phyloP scores from a whole-genome alignment of 2,329 filamentous ascomycete genomes.

The Davidsoniella eucalypti region DNA sequence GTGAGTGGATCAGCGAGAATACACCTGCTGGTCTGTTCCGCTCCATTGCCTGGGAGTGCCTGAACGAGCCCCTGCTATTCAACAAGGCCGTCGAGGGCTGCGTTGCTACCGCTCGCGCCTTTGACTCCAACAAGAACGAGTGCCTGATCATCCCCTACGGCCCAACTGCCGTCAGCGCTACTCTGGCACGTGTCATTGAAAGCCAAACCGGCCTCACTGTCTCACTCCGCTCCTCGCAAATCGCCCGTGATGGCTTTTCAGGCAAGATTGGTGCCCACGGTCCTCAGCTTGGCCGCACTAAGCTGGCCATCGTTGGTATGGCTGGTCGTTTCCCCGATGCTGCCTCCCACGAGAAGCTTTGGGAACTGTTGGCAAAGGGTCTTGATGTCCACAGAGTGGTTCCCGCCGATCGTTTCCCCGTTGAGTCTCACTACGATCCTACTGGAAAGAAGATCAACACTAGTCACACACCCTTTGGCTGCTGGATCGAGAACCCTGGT shows the following conservation, averaged over 20 bases:
- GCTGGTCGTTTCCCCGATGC: conserved; percentile 29
- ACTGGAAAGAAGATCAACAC: conserved; percentile 53
- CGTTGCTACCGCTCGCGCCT: conserved; percentile 25
- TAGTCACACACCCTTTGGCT: conserved; percentile 52
- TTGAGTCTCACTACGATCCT: conserved; percentile 48
- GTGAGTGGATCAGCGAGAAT: conserved; percentile 24
- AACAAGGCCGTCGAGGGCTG: conserved; percentile 32
- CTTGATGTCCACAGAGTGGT: conserved; percentile 48
- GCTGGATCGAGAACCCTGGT: conserved; percentile 53
- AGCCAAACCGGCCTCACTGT: conserved; percentile 27
- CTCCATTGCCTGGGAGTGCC: conserved; percentile 30
- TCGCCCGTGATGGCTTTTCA: conserved; percentile 21
- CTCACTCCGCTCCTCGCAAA: conserved; percentile 23
- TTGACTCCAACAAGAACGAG: conserved; percentile 20
- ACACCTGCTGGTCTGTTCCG: conserved; percentile 27
- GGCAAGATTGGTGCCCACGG: conserved; percentile 30
- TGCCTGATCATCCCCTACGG: conserved; percentile 34
- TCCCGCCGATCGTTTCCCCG: conserved; percentile 51
- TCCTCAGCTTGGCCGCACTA: conserved; percentile 32
- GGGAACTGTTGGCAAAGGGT: conserved; percentile 51
- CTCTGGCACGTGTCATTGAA: conserved; percentile 27
- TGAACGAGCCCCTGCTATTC: conserved; percentile 33
- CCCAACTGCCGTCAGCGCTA: conserved; percentile 31
- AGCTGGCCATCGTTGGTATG: conserved; percentile 66
- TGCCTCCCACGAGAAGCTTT: conserved; percentile 28